Conservation (phyloP, 306 rosid species). For the Glycine soja region DNA sequence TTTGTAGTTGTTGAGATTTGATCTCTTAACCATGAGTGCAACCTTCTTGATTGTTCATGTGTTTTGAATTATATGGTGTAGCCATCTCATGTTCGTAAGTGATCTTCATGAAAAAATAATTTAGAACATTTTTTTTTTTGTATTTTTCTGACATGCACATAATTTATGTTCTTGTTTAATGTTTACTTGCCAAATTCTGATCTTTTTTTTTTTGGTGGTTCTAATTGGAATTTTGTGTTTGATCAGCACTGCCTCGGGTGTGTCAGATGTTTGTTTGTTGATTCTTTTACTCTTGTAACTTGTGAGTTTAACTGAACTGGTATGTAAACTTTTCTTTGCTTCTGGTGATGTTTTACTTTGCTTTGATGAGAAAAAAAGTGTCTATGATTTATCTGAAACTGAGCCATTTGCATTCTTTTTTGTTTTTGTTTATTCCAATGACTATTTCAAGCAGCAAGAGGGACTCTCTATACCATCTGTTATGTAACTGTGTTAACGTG, state of each 20-base stretch:
- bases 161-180: slow-evolving; percentile 27
- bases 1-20: slow-evolving; percentile 9
- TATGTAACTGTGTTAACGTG: slow-evolving; percentile 13
- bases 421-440: slow-evolving; percentile 37
- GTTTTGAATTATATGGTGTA: too few relatives aligned
- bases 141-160: slow-evolving; percentile 31
- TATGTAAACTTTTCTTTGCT: slow-evolving; percentile 17
- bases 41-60: too few relatives aligned
- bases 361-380: background rate
- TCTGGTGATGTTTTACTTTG: slow-evolving; percentile 26
- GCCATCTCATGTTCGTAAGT: slow-evolving; percentile 29
- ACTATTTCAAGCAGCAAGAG: slow-evolving; percentile 40
- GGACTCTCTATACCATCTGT: too few relatives aligned
- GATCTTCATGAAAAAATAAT: background rate
- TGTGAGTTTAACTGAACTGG: slow-evolving; percentile 50
- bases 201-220: background rate
- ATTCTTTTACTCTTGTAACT: slow-evolving; percentile 42
- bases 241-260: too few relatives aligned
- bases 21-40: slow-evolving; percentile 26
- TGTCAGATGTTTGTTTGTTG: slow-evolving; percentile 37
- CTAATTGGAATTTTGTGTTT: slow-evolving; percentile 30
- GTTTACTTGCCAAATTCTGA: slow-evolving; percentile 24
- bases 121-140: slow-evolving; percentile 2
- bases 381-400: slow-evolving; percentile 46
- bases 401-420: slow-evolving; percentile 19